Evolutionary conservation across 306 rosid genomes (phyloP), one percentile per base, ranked within the genome.

Genomic region (Rosa chinensis): DNA sequence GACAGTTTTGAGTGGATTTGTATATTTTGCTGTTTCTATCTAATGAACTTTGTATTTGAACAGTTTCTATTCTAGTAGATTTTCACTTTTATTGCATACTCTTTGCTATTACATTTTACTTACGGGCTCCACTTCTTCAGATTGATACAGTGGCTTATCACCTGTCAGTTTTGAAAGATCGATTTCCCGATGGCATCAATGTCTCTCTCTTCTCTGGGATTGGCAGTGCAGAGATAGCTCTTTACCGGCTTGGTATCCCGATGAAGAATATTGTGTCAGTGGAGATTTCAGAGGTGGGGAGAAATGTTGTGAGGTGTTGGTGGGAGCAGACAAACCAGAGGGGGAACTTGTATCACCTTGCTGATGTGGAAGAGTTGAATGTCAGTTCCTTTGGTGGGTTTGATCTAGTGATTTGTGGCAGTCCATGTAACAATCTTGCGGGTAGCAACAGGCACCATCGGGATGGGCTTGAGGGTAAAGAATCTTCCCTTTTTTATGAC

Each of bases 241-340:
- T 94, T 56, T 97, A 94, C 77, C 84, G 95, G 63, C 97, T 94
- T 1, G 95, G 97, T 9, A 21, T 94, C 83, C 92, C 84, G 56
- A 89, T 94, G 0, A 92, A 80, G 87, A 94, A 84, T 40, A 97
- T 94, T 0, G 97, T 94, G 43, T 88, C 99, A 0, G 97, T 94
- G 8, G 99, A 94, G 71, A 92, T 79, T 39, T 28, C 28, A 28
- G 28, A 28, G 28, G 28, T 28, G 28, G 28, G 28, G 1, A 85
- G 99, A 55, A 90, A 85, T 58, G 89, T 91, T 2, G 90, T 95
- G 1, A 85, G 95, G 78, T 78, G 95, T 55, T 95, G 99, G 99
- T 95, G 99, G 99, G 99, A 95, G 77, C 99, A 95, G 76, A 95
- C 99, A 0, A 95, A 85, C 78, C 98, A 95, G 84, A 91, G 68